Conservation (phyloP, 2,329 filamentous ascomycete genomes). For the Aspergillus sojae region DNA sequence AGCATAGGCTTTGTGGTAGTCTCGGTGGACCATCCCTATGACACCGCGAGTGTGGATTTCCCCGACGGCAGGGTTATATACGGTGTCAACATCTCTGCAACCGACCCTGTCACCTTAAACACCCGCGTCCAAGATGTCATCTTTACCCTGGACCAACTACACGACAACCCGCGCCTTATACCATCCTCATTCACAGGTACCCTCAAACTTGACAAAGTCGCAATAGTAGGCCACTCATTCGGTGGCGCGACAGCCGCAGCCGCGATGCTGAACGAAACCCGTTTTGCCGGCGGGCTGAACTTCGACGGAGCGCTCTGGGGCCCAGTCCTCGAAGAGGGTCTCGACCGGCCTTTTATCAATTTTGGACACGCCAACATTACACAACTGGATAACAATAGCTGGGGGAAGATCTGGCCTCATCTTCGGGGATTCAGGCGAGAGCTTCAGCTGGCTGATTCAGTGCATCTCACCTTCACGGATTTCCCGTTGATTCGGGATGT, state of each 20-base stretch:
- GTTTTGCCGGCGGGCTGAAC: slow-evolving; percentile 34
- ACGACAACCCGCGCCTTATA: neutral
- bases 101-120: slow-evolving; percentile 3
- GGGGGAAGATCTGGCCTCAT: neutral
- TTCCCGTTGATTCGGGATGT: neutral
- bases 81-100: neutral
- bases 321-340: slow-evolving; percentile 9
- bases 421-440: neutral
- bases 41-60: slow-evolving; percentile 24
- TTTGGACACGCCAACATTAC: neutral
- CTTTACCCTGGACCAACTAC: slow-evolving; percentile 6
- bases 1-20: neutral
- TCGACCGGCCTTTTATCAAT: neutral
- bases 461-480: neutral
- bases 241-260: slow-evolving; percentile 36
- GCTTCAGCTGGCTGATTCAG: neutral
- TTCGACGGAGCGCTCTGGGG: slow-evolving; percentile 38
- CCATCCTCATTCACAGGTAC: neutral
- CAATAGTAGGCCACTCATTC: slow-evolving; percentile 39
- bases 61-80: slow-evolving; percentile 19
- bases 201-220: slow-evolving; percentile 10
- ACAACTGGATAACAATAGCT: neutral
- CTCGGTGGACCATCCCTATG: slow-evolving; percentile 25
- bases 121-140: slow-evolving; percentile 6
- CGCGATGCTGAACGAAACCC: slow-evolving; percentile 24